Percentiles rank a stretch among this genome's conserved stretches.
Evolutionary conservation across 768 basidiomycete species (phyloP).

Genomic region (Suillus placidus): DNA sequence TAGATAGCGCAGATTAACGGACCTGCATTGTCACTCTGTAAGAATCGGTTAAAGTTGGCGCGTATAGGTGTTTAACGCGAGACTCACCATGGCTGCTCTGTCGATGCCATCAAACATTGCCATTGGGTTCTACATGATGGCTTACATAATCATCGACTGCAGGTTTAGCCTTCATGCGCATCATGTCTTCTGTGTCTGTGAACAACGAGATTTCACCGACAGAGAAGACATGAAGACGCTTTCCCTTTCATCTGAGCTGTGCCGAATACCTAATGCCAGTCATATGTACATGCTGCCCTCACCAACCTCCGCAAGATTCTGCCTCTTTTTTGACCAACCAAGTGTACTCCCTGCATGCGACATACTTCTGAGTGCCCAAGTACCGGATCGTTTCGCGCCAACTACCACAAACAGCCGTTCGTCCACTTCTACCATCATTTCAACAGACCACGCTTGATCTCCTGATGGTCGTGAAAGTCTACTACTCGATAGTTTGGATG

Average conservation of each 20-base stretch:
- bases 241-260: background rate
- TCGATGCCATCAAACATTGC: background rate
- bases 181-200: background rate
- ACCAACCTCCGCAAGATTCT: conserved; percentile 36
- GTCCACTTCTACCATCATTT: conserved; percentile 39
- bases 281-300: conserved; percentile 58
- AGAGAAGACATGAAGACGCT: background rate
- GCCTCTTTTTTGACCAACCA: conserved; percentile 15
- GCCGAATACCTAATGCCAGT: conserved; percentile 8
- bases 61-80: background rate
- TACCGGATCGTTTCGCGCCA: conserved; percentile 25
- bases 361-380: conserved; percentile 20
- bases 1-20: background rate
- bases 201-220: background rate
- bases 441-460: conserved; percentile 39
- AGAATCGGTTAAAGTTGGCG: background rate
- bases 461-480: conserved; percentile 27
- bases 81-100: conserved; percentile 5
- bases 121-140: background rate
- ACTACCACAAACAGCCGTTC: conserved; percentile 39
- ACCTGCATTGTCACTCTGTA: conserved; percentile 59
- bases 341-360: conserved; percentile 6
- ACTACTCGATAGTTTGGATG: conserved; percentile 39
- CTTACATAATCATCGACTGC: conserved; percentile 13
- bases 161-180: no score